Conservation (phyloP, 768 basidiomycete species). For the Boletus patriciae region DNA sequence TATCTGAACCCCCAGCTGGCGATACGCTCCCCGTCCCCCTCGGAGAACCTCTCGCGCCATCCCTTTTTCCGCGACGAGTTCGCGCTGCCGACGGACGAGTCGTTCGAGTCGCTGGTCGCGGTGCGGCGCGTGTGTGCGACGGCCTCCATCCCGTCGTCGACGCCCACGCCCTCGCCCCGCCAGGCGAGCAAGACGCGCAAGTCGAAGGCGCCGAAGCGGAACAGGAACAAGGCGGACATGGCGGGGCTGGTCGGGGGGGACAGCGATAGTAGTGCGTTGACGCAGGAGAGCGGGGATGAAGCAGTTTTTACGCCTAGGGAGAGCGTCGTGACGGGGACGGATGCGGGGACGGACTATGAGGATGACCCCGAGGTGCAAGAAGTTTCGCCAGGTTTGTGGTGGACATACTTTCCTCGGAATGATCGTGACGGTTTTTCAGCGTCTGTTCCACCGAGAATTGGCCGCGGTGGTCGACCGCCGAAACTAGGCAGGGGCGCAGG, state of each 20-base stretch:
- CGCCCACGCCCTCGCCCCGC: conserved; percentile 57
- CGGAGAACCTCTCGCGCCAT: conserved; percentile 65
- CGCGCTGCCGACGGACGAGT: conserved; percentile 55
- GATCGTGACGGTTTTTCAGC: conserved; percentile 20
- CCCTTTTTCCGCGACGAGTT: conserved; percentile 77
- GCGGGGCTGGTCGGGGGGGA: conserved; percentile 79
- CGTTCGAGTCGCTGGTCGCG: conserved; percentile 58
- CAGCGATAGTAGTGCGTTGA: conserved; percentile 82
- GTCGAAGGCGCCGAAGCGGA: conserved; percentile 49
- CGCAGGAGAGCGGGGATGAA: conserved; percentile 81
- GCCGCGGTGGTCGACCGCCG: conserved; percentile 28
- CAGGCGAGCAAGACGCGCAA: conserved; percentile 38
- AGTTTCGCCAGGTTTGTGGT: conserved; percentile 54
- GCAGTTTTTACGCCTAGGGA: conserved; percentile 58
- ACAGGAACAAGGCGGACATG: conserved; percentile 49
- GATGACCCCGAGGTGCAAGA: conserved; percentile 69
- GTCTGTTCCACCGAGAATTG: conserved; percentile 19
- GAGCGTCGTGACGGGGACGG: conserved; percentile 70
- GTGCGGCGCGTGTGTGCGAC: conserved; percentile 64
- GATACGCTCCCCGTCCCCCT: conserved; percentile 65
- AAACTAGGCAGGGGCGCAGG: conserved; percentile 30
- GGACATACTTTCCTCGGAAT: neutral
- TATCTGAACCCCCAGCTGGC: conserved; percentile 32
- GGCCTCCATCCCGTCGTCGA: conserved; percentile 51
- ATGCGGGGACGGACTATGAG: conserved; percentile 68